Percentiles rank a stretch among this genome's conserved stretches.
Evolutionary conservation across 257 asterid genomes (phyloP).

Genomic region (Solanum commersonii): DNA sequence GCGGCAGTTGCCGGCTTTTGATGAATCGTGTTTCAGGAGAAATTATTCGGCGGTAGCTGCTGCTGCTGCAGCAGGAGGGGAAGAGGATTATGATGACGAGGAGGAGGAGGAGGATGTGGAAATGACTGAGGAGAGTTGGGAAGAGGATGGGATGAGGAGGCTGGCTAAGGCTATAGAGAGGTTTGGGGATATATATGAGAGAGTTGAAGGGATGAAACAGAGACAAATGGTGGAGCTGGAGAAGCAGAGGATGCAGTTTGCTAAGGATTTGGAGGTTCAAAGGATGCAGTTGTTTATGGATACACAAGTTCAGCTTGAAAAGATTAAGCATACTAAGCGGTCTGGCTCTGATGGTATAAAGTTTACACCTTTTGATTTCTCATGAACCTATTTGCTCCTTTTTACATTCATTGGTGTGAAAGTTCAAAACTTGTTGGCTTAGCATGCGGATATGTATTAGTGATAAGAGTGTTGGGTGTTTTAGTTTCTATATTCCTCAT

Average conservation of each 20-base stretch:
- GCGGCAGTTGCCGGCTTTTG: slow-evolving; percentile 35
- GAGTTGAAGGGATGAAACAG: slow-evolving; percentile 71
- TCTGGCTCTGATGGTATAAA: slow-evolving; percentile 57
- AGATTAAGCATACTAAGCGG: slow-evolving; percentile 42
- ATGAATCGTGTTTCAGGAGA: slow-evolving; percentile 35
- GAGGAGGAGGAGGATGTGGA: slow-evolving; percentile 31
- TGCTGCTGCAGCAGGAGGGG: slow-evolving; percentile 28
- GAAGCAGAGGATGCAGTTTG: slow-evolving; percentile 79
- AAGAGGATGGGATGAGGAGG: slow-evolving; percentile 43
- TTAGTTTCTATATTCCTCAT: neutral
- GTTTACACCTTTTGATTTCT: neutral
- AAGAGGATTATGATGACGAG: slow-evolving; percentile 31
- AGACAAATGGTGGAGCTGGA: slow-evolving; percentile 82
- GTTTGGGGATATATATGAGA: slow-evolving; percentile 69
- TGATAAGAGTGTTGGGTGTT: neutral
- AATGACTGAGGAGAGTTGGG: slow-evolving; percentile 28
- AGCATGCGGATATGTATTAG: neutral
- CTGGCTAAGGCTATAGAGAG: slow-evolving; percentile 68
- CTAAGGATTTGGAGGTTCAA: slow-evolving; percentile 83
- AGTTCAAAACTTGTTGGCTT: neutral
- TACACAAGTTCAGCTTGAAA: slow-evolving; percentile 57
- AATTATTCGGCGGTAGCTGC: slow-evolving; percentile 74
- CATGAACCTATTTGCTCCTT: neutral
- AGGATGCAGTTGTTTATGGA: slow-evolving; percentile 76
- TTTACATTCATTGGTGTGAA: neutral